These are phyloP conservation scores for Neurospora sp. DNA, from an alignment of 495 filamentous ascomycete species.

Conservation along the genomic window DNA sequence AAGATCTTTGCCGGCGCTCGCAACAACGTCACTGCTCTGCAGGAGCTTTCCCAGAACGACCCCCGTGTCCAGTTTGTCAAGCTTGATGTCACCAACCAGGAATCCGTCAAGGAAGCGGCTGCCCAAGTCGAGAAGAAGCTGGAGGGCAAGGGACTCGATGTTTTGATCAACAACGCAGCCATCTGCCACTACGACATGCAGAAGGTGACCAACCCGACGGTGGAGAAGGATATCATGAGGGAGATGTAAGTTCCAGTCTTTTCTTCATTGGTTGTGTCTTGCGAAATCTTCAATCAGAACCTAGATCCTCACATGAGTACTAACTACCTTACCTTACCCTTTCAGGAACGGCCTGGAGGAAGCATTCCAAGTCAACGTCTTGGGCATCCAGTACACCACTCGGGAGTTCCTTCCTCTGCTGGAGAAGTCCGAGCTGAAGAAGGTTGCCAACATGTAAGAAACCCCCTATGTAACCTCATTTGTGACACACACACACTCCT, in stretches of 20 bases:
- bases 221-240: conserved; percentile 1
- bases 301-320: neutral
- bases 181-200: conserved; percentile 15
- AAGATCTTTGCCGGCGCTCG: neutral
- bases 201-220: neutral
- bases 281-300: neutral
- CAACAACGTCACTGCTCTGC: conserved; percentile 15
- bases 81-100: conserved; percentile 21
- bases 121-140: conserved; percentile 18
- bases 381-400: conserved; percentile 32
- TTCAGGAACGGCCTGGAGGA: conserved; percentile 25
- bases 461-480: neutral
- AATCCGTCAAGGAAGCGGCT: conserved; percentile 21
- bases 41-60: conserved; percentile 15
- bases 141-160: conserved; percentile 26
- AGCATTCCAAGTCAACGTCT: conserved; percentile 37
- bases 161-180: conserved; percentile 15
- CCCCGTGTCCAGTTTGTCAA: conserved; percentile 19
- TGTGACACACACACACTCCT: neutral
- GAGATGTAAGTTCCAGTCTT: conserved; percentile 10
- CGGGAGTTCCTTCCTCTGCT: conserved; percentile 37
- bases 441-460: conserved; percentile 33
- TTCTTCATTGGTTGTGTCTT: neutral
- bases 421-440: conserved; percentile 33
- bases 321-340: no score